These are phyloP conservation scores for Xerocomus minutiporus DNA, from an alignment of 1,284 basidiomycete genomes.

Conservation along the genomic window DNA sequence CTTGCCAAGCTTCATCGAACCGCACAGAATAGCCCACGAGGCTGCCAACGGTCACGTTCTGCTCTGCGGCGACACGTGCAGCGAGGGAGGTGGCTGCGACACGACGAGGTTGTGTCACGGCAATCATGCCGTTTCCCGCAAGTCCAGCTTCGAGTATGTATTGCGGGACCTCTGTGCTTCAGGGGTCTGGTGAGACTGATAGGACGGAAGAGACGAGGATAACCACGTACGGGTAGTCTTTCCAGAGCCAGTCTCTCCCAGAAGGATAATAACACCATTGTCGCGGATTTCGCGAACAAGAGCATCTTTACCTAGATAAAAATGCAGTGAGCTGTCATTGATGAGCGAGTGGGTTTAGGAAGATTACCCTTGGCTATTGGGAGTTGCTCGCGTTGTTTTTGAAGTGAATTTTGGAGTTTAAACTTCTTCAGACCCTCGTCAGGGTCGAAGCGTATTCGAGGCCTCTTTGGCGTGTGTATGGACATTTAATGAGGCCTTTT, in stretches of 20 bases:
- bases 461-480: conserved; percentile 24
- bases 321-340: conserved; percentile 3
- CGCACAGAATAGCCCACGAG: conserved; percentile 93
- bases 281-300: conserved; percentile 70
- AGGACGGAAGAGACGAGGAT: not conserved
- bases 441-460: conserved; percentile 21
- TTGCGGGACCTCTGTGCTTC: conserved; percentile 77
- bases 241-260: conserved; percentile 96
- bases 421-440: conserved; percentile 14
- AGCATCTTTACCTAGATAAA: conserved; percentile 59
- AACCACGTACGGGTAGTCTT: conserved; percentile 85
- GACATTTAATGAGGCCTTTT: conserved; percentile 13
- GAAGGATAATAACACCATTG: conserved; percentile 86
- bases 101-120: conserved; percentile 88
- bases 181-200: conserved; percentile 20
- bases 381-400: conserved; percentile 62
- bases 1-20: conserved; percentile 80
- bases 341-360: not conserved
- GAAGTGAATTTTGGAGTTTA: conserved; percentile 33
- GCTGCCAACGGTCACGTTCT: conserved; percentile 63
- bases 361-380: conserved; percentile 71
- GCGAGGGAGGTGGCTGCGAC: conserved; percentile 95
- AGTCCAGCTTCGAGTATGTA: conserved; percentile 76
- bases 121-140: conserved; percentile 65
- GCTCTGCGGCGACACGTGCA: conserved; percentile 82